Evolutionary conservation across 1,139 yeast genomes (phyloP).

Genomic region (Pichia sp.): DNA sequence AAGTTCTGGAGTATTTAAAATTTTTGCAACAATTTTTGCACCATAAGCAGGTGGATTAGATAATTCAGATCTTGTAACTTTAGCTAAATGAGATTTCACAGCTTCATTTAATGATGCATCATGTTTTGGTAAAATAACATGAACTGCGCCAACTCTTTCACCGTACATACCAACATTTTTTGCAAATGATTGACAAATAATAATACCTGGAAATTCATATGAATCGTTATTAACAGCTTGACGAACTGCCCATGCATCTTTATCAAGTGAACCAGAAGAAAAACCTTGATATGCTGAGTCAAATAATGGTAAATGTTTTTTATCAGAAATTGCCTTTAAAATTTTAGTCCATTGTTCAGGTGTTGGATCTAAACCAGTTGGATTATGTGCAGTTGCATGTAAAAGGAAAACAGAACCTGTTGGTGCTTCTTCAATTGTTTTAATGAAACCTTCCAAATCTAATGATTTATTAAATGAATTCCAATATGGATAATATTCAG

Average conservation of each 20-base stretch:
- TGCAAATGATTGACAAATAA: conserved; percentile 94
- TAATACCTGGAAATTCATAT: conserved; percentile 39
- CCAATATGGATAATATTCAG: conserved; percentile 74
- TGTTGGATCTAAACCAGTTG: conserved; percentile 94
- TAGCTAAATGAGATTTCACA: conserved; percentile 68
- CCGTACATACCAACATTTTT: conserved; percentile 98
- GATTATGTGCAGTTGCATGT: conserved; percentile 97
- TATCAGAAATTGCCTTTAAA: conserved; percentile 51
- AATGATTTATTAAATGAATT: conserved; percentile 53
- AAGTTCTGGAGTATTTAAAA: conserved; percentile 60
- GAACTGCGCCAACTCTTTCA: conserved; percentile 94
- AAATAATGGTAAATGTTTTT: conserved; percentile 74
- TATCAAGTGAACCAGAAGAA: conserved; percentile 79
- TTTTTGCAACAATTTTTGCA: conserved; percentile 80
- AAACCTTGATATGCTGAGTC: conserved; percentile 98
- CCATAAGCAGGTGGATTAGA: conserved; percentile 97
- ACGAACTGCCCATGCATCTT: conserved; percentile 85
- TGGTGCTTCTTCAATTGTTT: conserved; percentile 65
- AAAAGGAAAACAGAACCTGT: conserved; percentile 72
- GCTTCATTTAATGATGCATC: conserved; percentile 42
- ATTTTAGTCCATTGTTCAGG: conserved; percentile 78
- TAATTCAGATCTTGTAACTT: conserved; percentile 73
- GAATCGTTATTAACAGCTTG: conserved; percentile 55
- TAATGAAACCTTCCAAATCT: conserved; percentile 63
- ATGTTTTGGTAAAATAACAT: conserved; percentile 49